These are phyloP conservation scores for Camellia sinensis DNA, from an alignment of 148 eudicot genomes.

Conservation along the genomic window DNA sequence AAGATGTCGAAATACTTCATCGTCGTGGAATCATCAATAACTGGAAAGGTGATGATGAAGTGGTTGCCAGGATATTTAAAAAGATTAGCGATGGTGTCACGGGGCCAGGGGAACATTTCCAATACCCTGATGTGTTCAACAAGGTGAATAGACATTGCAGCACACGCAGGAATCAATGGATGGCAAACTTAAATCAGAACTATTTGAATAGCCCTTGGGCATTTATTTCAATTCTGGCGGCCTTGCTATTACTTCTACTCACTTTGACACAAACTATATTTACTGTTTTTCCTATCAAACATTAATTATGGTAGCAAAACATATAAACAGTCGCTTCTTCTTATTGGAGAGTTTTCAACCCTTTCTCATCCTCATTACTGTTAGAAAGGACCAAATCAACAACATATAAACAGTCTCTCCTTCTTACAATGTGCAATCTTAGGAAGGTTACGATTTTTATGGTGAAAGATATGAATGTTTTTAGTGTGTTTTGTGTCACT, in stretches of 20 bases:
- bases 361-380: too few species aligned
- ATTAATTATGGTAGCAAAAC: not conserved
- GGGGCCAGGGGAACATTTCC: not conserved
- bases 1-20: slow-evolving; percentile 9
- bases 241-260: too few species aligned
- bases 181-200: slow-evolving; percentile 9
- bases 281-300: not conserved
- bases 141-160: not conserved
- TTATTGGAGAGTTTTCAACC: not conserved
- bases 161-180: not conserved
- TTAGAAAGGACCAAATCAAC: too few species aligned
- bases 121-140: not conserved
- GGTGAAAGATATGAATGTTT: too few species aligned
- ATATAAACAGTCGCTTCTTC: not conserved
- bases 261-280: not conserved
- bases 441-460: too few species aligned
- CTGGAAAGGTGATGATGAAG: slow-evolving; percentile 4
- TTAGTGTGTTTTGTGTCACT: too few species aligned
- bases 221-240: too few species aligned
- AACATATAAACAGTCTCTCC: too few species aligned
- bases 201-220: not conserved
- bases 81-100: not conserved
- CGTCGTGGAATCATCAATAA: not conserved
- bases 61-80: not conserved
- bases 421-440: too few species aligned